Percentiles rank a stretch among this genome's conserved stretches.
phyloP scores from a whole-genome alignment of 2,329 filamentous ascomycete genomes.

The Colletotrichum tamarilloi region DNA sequence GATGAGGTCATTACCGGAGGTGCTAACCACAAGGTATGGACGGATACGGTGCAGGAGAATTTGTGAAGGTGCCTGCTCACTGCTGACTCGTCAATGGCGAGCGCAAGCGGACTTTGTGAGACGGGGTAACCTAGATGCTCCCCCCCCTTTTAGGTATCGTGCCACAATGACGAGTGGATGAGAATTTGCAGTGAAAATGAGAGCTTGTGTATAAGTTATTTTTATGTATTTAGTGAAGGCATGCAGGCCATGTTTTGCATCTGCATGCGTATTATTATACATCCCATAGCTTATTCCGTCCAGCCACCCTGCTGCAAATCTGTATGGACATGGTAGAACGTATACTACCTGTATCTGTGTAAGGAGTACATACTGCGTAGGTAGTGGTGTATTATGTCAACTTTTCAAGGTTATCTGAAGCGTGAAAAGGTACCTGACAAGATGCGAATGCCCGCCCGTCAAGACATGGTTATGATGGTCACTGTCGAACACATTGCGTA shows the following conservation, averaged over 20 bases:
- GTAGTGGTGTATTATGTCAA: background rate
- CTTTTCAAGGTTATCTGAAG: background rate
- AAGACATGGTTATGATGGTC: background rate
- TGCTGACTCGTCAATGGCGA: constrained; percentile 24
- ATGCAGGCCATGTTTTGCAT: background rate
- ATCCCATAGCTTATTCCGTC: background rate
- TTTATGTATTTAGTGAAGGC: constrained; percentile 23
- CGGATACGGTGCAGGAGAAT: background rate
- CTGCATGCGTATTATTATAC: background rate
- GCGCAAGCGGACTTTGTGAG: constrained; percentile 12
- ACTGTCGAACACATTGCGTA: background rate
- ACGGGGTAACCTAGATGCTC: background rate
- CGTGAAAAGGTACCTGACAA: background rate
- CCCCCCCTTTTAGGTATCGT: constrained; percentile 1
- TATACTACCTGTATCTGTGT: background rate
- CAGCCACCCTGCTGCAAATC: background rate
- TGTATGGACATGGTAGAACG: background rate
- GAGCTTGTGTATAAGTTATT: background rate
- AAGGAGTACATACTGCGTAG: background rate
- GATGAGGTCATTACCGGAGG: constrained; percentile 29
- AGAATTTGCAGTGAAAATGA: background rate
- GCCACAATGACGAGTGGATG: constrained; percentile 10
- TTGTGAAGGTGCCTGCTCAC: background rate
- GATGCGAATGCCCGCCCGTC: background rate
- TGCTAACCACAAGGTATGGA: background rate